These are phyloP conservation scores for Aspergillus ostianus DNA, from an alignment of 495 filamentous ascomycete genomes.

Conservation along the genomic window DNA sequence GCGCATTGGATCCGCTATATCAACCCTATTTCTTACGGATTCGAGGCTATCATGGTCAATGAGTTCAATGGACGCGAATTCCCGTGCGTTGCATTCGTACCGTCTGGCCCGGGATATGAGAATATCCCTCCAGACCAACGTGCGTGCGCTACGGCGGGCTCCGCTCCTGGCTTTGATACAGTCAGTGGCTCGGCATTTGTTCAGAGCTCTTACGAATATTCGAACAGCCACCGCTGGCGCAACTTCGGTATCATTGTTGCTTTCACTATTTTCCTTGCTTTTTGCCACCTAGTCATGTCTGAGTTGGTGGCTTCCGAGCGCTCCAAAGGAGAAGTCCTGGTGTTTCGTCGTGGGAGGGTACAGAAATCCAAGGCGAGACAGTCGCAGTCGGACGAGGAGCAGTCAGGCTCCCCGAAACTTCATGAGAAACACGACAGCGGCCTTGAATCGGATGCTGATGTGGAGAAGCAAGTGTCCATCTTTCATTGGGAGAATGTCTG, in stretches of 20 bases:
- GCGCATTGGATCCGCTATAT: slow-evolving; percentile 54
- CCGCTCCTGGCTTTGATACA: slow-evolving; percentile 35
- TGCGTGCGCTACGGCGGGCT: slow-evolving; percentile 49
- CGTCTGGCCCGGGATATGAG: slow-evolving; percentile 33
- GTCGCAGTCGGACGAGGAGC: slow-evolving; percentile 17
- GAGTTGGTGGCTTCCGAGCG: slow-evolving; percentile 28
- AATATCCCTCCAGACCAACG: slow-evolving; percentile 7
- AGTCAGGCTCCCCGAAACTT: not conserved
- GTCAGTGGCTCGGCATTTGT: slow-evolving; percentile 50
- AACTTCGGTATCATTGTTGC: slow-evolving; percentile 60
- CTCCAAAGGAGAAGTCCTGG: slow-evolving; percentile 40
- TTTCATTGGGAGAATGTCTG: slow-evolving; percentile 68
- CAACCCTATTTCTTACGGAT: slow-evolving; percentile 58
- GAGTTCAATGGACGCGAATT: slow-evolving; percentile 54
- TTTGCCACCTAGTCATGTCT: slow-evolving; percentile 29
- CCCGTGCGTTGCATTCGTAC: slow-evolving; percentile 47
- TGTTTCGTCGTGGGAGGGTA: slow-evolving; percentile 33
- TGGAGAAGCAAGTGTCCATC: slow-evolving; percentile 40
- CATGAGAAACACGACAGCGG: slow-evolving; percentile 14
- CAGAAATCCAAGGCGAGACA: slow-evolving; percentile 19
- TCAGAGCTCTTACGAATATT: slow-evolving; percentile 44
- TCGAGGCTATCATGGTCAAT: slow-evolving; percentile 38
- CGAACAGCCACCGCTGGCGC: slow-evolving; percentile 52
- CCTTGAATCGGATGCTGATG: slow-evolving; percentile 42
- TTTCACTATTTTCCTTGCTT: slow-evolving; percentile 52